These are phyloP conservation scores for Tylopilus plumbeoviolaceoides DNA, from an alignment of 768 basidiomycete species.

Conservation along the genomic window DNA sequence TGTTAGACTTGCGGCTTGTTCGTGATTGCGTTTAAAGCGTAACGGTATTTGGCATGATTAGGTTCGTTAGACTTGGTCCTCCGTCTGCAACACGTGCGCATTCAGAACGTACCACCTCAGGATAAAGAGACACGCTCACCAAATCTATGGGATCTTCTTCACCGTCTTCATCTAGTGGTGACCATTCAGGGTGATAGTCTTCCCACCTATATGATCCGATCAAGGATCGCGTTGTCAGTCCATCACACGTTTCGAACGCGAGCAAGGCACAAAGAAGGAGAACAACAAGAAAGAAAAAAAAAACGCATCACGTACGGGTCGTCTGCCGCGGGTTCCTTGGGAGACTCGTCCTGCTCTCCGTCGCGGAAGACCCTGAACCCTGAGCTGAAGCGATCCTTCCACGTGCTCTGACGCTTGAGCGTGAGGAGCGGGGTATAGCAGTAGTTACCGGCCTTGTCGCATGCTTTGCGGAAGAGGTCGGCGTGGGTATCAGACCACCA, in stretches of 20 bases:
- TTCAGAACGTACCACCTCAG: too few relatives aligned
- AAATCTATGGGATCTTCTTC: slow-evolving; percentile 14
- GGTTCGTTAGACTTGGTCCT: neutral
- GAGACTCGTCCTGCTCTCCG: neutral
- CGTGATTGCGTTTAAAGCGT: too few relatives aligned
- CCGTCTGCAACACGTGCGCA: neutral
- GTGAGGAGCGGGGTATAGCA: slow-evolving; percentile 27
- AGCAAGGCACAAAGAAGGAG: neutral
- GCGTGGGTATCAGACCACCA: slow-evolving; percentile 23
- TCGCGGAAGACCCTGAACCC: neutral
- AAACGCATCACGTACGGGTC: slow-evolving; percentile 9
- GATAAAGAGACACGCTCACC: slow-evolving; percentile 2
- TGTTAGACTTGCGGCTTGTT: too few relatives aligned
- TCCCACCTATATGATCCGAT: slow-evolving; percentile 17
- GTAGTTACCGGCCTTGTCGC: slow-evolving; percentile 19
- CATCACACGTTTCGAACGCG: neutral
- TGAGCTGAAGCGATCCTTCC: neutral
- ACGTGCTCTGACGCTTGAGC: slow-evolving; percentile 14
- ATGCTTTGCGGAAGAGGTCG: slow-evolving; percentile 22
- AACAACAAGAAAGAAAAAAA: too few relatives aligned
- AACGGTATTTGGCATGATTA: neutral
- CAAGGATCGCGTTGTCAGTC: neutral
- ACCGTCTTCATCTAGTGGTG: slow-evolving; percentile 25
- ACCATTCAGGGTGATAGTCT: slow-evolving; percentile 18
- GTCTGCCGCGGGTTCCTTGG: neutral